phyloP scores from a whole-genome alignment of 441 rosid species.

The Breynia disticha region DNA sequence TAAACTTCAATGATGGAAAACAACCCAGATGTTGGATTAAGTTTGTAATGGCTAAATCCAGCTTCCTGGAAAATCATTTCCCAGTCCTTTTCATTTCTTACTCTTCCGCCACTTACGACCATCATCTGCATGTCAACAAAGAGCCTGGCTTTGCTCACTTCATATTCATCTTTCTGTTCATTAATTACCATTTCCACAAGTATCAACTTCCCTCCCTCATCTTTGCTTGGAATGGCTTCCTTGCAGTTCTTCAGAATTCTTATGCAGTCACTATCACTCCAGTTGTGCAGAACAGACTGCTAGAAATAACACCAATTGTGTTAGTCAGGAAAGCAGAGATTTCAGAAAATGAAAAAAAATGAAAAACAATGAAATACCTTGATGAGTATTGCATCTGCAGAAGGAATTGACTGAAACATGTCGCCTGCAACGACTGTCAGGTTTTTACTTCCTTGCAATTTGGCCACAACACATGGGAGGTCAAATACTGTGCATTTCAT shows the following conservation, averaged over 20 bases:
- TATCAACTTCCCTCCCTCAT: constrained; percentile 19
- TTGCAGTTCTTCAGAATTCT: constrained; percentile 26
- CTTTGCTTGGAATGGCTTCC: constrained; percentile 17
- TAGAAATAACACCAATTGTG: not conserved
- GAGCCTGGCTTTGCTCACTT: constrained; percentile 2
- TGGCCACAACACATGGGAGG: constrained; percentile 27
- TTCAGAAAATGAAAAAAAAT: not conserved
- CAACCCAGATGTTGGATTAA: constrained; percentile 9
- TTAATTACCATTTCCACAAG: constrained; percentile 22
- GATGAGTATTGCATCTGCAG: constrained; percentile 25
- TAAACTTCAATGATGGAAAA: constrained; percentile 22
- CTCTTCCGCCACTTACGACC: constrained; percentile 1
- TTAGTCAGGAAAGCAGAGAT: not conserved
- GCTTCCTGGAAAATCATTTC: constrained; percentile 15
- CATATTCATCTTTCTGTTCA: not conserved
- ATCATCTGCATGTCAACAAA: constrained; percentile 14
- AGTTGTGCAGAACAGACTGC: constrained; percentile 30
- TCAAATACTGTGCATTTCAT: constrained; percentile 25
- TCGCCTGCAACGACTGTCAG: constrained; percentile 25
- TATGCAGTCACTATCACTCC: constrained; percentile 24
- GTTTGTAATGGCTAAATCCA: constrained; percentile 21
- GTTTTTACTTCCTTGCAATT: constrained; percentile 11
- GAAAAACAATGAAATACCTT: constrained; percentile 16
- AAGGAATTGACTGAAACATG: constrained; percentile 28
- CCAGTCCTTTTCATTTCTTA: constrained; percentile 20